These are phyloP conservation scores for Cyberlindnera suaveolens DNA, from an alignment of 805 yeast species.

Conservation along the genomic window DNA sequence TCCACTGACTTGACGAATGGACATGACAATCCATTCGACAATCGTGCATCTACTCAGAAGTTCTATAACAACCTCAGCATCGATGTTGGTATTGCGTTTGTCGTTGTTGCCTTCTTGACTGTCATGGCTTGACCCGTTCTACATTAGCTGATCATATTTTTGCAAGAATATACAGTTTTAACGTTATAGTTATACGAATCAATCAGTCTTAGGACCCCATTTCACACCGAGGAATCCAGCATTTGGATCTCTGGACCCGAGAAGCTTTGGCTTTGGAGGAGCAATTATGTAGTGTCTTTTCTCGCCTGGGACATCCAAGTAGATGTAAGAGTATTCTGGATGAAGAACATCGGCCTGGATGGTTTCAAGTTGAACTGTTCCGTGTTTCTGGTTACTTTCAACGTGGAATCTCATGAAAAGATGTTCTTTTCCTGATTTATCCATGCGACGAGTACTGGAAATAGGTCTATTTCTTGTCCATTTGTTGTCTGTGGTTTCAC, in stretches of 20 bases:
- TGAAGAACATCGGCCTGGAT: conserved; percentile 55
- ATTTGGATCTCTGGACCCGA: conserved; percentile 29
- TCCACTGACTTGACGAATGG: background rate
- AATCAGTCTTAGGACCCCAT: conserved; percentile 76
- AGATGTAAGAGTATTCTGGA: conserved; percentile 66
- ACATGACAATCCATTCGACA: conserved; percentile 1
- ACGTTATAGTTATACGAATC: background rate
- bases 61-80: conserved; percentile 6
- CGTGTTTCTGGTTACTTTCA: conserved; percentile 60
- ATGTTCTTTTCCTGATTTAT: conserved; percentile 74
- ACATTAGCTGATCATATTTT: background rate
- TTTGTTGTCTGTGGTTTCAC: conserved; percentile 61
- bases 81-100: conserved; percentile 3
- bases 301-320: conserved; percentile 69
- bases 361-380: conserved; percentile 76
- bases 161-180: conserved; percentile 1
- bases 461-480: conserved; percentile 91
- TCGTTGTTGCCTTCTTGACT: conserved; percentile 3
- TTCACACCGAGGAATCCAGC: conserved; percentile 72
- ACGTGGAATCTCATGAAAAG: conserved; percentile 82
- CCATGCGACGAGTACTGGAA: conserved; percentile 58
- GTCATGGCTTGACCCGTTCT: background rate
- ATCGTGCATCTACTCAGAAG: conserved; percentile 2
- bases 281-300: conserved; percentile 63
- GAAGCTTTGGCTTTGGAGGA: conserved; percentile 47